A percentile compares a stretch with the other conserved stretches of the same genome.
Conservation (phyloP, 352 stramenopile species). For the Phytophthora sp. region DNA sequence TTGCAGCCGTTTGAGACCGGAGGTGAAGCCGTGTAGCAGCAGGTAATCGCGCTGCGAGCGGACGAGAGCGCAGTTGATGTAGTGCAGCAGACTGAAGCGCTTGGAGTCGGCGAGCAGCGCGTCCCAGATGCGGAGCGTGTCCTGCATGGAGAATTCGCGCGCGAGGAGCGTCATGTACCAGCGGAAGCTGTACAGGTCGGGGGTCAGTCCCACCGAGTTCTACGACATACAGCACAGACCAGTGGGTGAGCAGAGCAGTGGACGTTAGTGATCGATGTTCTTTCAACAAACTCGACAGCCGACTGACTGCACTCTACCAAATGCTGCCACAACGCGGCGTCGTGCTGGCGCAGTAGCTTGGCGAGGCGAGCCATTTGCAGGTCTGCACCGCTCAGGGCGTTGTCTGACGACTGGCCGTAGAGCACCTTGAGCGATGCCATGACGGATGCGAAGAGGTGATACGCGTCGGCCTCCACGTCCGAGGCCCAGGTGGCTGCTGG, state of each 20-base stretch:
- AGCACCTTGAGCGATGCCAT: slow-evolving; percentile 56
- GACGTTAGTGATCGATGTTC: too few species aligned
- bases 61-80: slow-evolving; percentile 62
- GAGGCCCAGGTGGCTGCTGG: slow-evolving; percentile 26
- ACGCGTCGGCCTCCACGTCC: slow-evolving; percentile 61
- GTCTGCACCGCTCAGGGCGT: slow-evolving; percentile 56
- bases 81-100: slow-evolving; percentile 77
- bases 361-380: slow-evolving; percentile 60
- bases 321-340: slow-evolving; percentile 68
- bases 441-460: slow-evolving; percentile 55
- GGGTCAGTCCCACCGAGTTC: slow-evolving; percentile 67
- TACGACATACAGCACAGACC: slow-evolving; percentile 24
- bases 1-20: slow-evolving; percentile 53
- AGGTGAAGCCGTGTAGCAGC: slow-evolving; percentile 47
- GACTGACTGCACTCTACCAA: too few species aligned
- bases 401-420: slow-evolving; percentile 43
- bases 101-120: slow-evolving; percentile 60
- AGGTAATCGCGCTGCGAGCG: slow-evolving; percentile 50
- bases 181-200: slow-evolving; percentile 71
- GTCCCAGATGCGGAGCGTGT: slow-evolving; percentile 69
- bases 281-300: too few species aligned
- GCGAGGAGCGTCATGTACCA: slow-evolving; percentile 78
- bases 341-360: slow-evolving; percentile 62
- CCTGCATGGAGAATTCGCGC: slow-evolving; percentile 63
- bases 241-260: not conserved